Percentiles rank a stretch among this genome's conserved stretches.
These are phyloP conservation scores for Linum lewisii DNA, from an alignment of 345 rosid genomes.

Conservation along the genomic window DNA sequence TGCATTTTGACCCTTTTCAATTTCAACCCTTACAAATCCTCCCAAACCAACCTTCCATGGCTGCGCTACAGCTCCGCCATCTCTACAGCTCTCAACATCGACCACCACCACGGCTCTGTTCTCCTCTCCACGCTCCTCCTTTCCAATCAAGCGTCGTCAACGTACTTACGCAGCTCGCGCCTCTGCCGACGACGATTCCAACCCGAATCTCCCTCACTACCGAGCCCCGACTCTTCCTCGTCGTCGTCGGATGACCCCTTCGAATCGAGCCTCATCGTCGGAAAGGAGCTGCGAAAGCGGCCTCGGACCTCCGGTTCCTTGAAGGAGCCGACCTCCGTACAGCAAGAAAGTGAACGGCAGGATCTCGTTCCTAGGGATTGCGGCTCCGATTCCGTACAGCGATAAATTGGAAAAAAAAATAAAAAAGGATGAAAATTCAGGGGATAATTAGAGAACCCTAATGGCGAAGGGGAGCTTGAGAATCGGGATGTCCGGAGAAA, in stretches of 20 bases:
- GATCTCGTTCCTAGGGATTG: conserved; percentile 55
- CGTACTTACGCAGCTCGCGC: conserved; percentile 32
- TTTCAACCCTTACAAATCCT: too few relatives aligned
- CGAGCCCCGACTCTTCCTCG: conserved; percentile 18
- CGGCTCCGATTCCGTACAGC: too few relatives aligned
- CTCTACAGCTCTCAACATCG: conserved; percentile 26
- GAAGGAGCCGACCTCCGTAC: conserved; percentile 52
- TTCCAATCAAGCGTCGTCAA: conserved; percentile 4
- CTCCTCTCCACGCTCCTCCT: conserved; percentile 17
- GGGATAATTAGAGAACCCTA: not conserved
- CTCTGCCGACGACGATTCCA: conserved; percentile 29
- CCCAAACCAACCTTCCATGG: conserved; percentile 36
- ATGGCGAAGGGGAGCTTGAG: conserved; percentile 28
- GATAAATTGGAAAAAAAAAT: too few relatives aligned
- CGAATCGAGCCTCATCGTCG: conserved; percentile 67
- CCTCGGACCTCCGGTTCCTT: conserved; percentile 59
- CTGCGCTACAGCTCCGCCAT: conserved; percentile 20
- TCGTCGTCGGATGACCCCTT: conserved; percentile 29
- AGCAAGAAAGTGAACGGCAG: conserved; percentile 69
- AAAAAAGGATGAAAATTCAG: not conserved
- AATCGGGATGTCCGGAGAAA: conserved; percentile 30
- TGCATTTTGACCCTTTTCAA: too few relatives aligned
- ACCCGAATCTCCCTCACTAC: conserved; percentile 11
- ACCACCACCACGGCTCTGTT: conserved; percentile 13
- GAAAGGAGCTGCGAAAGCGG: conserved; percentile 36